These are phyloP conservation scores for Macrolepiota fuliginosa DNA, from an alignment of 768 basidiomycete genomes.

Conservation along the genomic window DNA sequence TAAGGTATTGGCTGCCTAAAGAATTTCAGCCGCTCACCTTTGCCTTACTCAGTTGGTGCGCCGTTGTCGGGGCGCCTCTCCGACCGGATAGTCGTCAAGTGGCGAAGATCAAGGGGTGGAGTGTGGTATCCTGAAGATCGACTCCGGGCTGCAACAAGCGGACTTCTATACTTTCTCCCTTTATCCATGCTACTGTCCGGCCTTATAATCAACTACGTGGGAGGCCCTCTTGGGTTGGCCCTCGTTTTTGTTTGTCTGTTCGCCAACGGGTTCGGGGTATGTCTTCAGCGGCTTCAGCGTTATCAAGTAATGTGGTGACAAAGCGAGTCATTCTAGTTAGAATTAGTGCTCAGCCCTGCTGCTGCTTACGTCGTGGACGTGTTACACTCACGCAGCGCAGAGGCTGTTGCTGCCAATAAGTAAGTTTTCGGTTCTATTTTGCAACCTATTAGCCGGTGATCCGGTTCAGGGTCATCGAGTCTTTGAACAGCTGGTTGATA, in stretches of 20 bases:
- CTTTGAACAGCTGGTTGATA: background rate
- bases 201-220: slow-evolving; percentile 46
- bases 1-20: slow-evolving; percentile 26
- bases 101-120: slow-evolving; percentile 47
- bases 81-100: slow-evolving; percentile 46
- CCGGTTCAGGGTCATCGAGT: background rate
- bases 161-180: slow-evolving; percentile 49
- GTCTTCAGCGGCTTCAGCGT: slow-evolving; percentile 17
- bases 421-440: slow-evolving; percentile 24
- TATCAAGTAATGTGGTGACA: background rate
- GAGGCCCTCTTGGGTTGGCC: slow-evolving; percentile 45
- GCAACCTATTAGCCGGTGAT: background rate
- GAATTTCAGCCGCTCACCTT: background rate
- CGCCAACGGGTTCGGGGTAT: slow-evolving; percentile 58
- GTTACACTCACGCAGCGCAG: slow-evolving; percentile 51
- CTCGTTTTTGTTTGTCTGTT: slow-evolving; percentile 56
- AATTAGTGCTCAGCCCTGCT: slow-evolving; percentile 46
- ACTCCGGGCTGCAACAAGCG: slow-evolving; percentile 48
- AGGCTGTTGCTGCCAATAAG: slow-evolving; percentile 50
- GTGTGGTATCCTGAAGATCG: slow-evolving; percentile 64
- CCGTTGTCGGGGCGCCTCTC: slow-evolving; percentile 59
- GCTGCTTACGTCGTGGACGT: slow-evolving; percentile 54
- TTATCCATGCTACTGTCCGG: slow-evolving; percentile 49
- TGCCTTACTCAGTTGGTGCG: slow-evolving; percentile 50
- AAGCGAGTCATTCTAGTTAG: slow-evolving; percentile 34